These are phyloP conservation scores for Alternaria sp. DNA, from an alignment of 2,329 filamentous ascomycete genomes.

Conservation along the genomic window DNA sequence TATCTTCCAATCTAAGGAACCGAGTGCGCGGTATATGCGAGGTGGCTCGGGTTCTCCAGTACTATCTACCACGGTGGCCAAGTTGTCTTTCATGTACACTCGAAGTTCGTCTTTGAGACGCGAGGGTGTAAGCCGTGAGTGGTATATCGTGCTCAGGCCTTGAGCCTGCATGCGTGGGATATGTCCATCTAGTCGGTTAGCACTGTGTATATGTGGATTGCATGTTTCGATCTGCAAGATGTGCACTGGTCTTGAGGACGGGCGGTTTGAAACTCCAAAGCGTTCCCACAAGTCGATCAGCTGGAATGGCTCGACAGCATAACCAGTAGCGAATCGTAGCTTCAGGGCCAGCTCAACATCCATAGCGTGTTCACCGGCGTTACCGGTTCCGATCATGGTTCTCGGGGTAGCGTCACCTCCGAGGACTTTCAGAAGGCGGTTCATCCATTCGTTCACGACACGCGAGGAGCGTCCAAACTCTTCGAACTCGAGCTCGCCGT, in stretches of 20 bases:
- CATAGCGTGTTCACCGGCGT: conserved; percentile 28
- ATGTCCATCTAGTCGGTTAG: conserved; percentile 15
- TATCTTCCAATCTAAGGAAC: background rate
- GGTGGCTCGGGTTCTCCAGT: background rate
- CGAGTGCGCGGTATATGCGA: background rate
- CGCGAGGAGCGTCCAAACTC: conserved; percentile 21
- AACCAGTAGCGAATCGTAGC: conserved; percentile 21
- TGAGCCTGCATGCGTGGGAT: conserved; percentile 19
- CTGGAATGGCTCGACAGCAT: conserved; percentile 25
- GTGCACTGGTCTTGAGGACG: background rate
- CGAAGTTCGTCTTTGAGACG: conserved; percentile 9
- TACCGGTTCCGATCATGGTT: conserved; percentile 13
- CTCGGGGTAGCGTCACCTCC: background rate
- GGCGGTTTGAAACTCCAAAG: background rate
- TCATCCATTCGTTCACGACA: conserved; percentile 24
- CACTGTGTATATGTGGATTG: conserved; percentile 23
- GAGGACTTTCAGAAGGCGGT: conserved; percentile 5
- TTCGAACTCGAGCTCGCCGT: conserved; percentile 11
- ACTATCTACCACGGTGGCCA: background rate
- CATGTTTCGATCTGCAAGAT: conserved; percentile 22
- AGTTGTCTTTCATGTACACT: background rate
- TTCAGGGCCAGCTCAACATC: conserved; percentile 15
- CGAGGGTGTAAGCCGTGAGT: conserved; percentile 5
- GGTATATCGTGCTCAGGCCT: conserved; percentile 22
- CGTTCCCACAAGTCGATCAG: conserved; percentile 18